phyloP scores from a whole-genome alignment of 2,329 filamentous ascomycete genomes.

The Fusarium pilosicola region DNA sequence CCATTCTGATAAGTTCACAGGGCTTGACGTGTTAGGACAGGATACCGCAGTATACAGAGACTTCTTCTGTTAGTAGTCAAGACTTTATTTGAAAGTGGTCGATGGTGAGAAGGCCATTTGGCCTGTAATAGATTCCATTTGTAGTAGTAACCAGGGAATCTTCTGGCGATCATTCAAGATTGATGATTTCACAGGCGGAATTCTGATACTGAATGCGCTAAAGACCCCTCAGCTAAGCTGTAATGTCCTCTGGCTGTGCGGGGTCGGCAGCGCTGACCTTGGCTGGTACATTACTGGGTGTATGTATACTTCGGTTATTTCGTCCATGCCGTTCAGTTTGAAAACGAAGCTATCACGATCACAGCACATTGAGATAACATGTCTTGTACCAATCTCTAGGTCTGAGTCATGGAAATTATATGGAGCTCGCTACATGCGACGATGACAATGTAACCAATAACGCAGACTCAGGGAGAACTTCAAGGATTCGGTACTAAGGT shows the following conservation, averaged over 20 bases:
- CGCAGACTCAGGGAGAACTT: neutral
- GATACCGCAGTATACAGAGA: neutral
- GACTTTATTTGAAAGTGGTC: neutral
- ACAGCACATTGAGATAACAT: neutral
- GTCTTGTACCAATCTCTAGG: neutral
- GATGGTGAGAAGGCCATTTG: neutral
- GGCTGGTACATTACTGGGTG: neutral
- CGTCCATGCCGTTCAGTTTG: neutral
- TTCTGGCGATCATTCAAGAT: neutral
- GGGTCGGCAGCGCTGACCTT: slow-evolving; percentile 29
- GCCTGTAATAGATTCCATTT: neutral
- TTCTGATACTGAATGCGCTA: neutral
- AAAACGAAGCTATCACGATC: neutral
- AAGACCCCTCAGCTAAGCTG: slow-evolving; percentile 3
- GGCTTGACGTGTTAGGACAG: neutral
- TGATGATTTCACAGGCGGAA: slow-evolving; percentile 1
- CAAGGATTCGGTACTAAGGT: neutral
- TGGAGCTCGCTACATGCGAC: neutral
- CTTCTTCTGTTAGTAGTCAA: neutral
- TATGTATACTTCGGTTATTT: neutral
- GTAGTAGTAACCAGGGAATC: neutral
- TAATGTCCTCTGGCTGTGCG: slow-evolving; percentile 33
- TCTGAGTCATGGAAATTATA: neutral
- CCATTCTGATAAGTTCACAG: neutral
- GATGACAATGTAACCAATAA: neutral